Evolutionary conservation across 2,329 filamentous ascomycete genomes (phyloP).

Genomic region (Claviceps fusiformis): DNA sequence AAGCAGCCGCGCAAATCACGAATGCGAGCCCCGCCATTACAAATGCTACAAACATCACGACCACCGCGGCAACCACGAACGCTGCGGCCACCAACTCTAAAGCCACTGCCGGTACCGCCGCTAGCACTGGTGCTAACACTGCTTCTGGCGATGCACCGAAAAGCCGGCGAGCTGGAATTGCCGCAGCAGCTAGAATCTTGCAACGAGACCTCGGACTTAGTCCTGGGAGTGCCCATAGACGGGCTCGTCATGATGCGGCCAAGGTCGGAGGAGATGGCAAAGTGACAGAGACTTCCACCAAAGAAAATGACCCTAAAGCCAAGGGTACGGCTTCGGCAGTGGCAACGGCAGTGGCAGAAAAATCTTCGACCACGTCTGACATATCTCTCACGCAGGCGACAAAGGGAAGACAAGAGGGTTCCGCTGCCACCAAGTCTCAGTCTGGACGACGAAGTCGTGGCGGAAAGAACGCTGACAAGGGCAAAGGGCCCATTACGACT

Average conservation of each 20-base stretch:
- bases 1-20: slow-evolving; percentile 23
- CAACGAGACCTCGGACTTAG: slow-evolving; percentile 54
- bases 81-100: slow-evolving; percentile 13
- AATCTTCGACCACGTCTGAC: slow-evolving; percentile 7
- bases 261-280: slow-evolving; percentile 39
- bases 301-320: slow-evolving; percentile 14
- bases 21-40: slow-evolving; percentile 11
- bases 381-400: slow-evolving; percentile 6
- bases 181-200: slow-evolving; percentile 49
- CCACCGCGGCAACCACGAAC: slow-evolving; percentile 17
- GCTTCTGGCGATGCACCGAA: slow-evolving; percentile 23
- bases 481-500: slow-evolving; percentile 15
- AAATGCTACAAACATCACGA: not conserved
- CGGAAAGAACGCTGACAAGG: slow-evolving; percentile 25
- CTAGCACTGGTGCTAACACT: slow-evolving; percentile 16
- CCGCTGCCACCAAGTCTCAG: slow-evolving; percentile 15
- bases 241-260: slow-evolving; percentile 43
- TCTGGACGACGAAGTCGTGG: slow-evolving; percentile 19
- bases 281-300: slow-evolving; percentile 15
- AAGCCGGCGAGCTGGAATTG: slow-evolving; percentile 45
- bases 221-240: slow-evolving; percentile 47
- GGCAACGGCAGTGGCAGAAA: slow-evolving; percentile 1
- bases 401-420: slow-evolving; percentile 12
- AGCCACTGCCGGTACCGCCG: slow-evolving; percentile 18
- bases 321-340: slow-evolving; percentile 10